Base-by-base conservation (phyloP, 257 asterid species). In the Solanum tarapatanum region DNA sequence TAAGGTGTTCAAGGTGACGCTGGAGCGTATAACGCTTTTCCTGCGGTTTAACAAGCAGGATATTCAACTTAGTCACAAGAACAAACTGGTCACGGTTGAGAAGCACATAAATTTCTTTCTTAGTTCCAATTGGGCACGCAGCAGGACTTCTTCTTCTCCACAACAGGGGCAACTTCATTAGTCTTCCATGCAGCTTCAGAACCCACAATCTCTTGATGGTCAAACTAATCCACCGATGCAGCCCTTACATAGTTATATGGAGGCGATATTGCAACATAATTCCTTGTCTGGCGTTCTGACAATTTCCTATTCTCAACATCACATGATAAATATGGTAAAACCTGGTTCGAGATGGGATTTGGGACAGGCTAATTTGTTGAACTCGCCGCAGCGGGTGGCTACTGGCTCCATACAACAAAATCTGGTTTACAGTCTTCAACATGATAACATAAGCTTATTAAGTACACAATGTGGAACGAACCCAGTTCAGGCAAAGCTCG, bases 351-450 rank as follows among this genome's bases (percentile, higher is more conserved):
- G 83, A 87, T 36, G 91, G 68, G 98, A 94, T 84, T 85, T 92
- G 82, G 96, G 95, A 62, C 98, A 95, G 85, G 93, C 94, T 69
- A 93, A 91, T 91, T 87, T 90, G 32, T 91, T 93, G 84, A 93
- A 92, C 89, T 93, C 94, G 69, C 87, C 93, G 91, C 98, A 94
- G 92, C 99, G 92, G 92, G 96, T 91, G 69, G 89, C 94, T 86
- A 86, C 92, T 89, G 88, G 88, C 88, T 92, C 99, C 88, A 80
- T 94, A 28, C 98, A 94, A 89, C 96, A 95, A 87, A 94, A 92
- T 92, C 86, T 94, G 30, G 93, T 92, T 84, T 89, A 92, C 86
- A 94, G 93, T 33, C 85, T 94, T 14, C 98, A 95, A 84, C 95
- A 94, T 90, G 93, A 92, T 92, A 93, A 89, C 90, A 82, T 92